Percentiles rank a stretch among this genome's conserved stretches.
These are phyloP conservation scores for Seminavis robusta DNA, from an alignment of 108 stramenopile species.

Conservation along the genomic window DNA sequence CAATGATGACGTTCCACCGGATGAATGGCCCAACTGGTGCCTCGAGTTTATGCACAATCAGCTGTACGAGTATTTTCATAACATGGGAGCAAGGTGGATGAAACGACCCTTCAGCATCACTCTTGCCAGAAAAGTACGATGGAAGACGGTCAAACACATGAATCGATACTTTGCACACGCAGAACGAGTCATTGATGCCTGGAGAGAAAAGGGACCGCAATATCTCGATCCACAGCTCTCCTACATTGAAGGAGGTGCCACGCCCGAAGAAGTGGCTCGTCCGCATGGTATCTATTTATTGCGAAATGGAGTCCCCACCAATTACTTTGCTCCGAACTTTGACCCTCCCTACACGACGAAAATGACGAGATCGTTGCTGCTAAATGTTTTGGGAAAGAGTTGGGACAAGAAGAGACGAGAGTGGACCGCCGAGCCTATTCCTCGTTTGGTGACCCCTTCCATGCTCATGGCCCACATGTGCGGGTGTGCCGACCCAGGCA, in stretches of 20 bases:
- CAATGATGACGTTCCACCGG: constrained; percentile 82
- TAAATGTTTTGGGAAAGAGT: constrained; percentile 72
- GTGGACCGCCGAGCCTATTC: constrained; percentile 73
- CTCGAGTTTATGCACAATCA: constrained; percentile 91
- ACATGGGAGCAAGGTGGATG: constrained; percentile 68
- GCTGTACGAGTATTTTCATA: constrained; percentile 76
- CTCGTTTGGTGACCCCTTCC: constrained; percentile 57
- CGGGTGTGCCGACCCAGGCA: constrained; percentile 53
- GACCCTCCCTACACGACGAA: constrained; percentile 87
- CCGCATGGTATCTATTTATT: constrained; percentile 86
- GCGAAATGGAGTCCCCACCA: constrained; percentile 78
- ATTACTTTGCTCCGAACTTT: constrained; percentile 90
- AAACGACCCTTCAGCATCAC: constrained; percentile 84
- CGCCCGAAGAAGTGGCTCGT: constrained; percentile 68
- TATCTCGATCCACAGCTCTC: constrained; percentile 70
- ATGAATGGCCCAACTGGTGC: constrained; percentile 91
- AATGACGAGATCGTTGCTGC: constrained; percentile 71
- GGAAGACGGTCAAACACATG: constrained; percentile 92
- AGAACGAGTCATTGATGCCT: constrained; percentile 78
- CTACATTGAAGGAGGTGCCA: constrained; percentile 62
- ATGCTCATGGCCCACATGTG: constrained; percentile 57
- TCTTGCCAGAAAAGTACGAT: constrained; percentile 75
- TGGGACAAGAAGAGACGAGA: constrained; percentile 83
- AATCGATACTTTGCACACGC: constrained; percentile 87
- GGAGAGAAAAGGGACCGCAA: constrained; percentile 87